A percentile compares a stretch with the other conserved stretches of the same genome.
These are phyloP conservation scores for Sugiyamaella grinbergsii DNA, from an alignment of 1,139 yeast genomes.

Conservation along the genomic window DNA sequence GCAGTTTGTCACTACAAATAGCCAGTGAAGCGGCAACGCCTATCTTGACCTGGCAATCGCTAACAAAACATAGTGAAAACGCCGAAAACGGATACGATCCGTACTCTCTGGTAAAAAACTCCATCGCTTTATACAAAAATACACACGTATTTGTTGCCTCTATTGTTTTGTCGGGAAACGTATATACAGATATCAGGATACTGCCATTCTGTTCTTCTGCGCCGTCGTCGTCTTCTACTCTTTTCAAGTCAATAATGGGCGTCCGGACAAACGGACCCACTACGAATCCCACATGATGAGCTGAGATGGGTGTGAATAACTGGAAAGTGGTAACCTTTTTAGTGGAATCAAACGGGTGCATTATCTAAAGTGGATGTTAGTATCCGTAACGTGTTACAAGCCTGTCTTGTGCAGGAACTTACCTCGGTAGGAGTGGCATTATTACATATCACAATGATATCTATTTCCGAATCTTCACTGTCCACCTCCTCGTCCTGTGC, in stretches of 20 bases:
- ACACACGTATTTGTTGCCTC: constrained; percentile 75
- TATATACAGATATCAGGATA: constrained; percentile 56
- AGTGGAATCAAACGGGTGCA: constrained; percentile 59
- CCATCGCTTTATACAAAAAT: constrained; percentile 75
- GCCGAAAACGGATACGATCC: constrained; percentile 93
- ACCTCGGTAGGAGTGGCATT: constrained; percentile 60
- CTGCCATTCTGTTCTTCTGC: constrained; percentile 46
- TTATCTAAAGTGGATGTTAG: constrained; percentile 28
- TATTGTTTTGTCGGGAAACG: constrained; percentile 56
- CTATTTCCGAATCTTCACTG: constrained; percentile 53
- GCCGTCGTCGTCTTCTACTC: constrained; percentile 44
- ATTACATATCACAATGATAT: constrained; percentile 74
- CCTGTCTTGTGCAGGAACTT: constrained; percentile 13
- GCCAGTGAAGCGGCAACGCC: constrained; percentile 77
- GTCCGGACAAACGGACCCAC: constrained; percentile 79
- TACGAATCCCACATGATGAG: constrained; percentile 97
- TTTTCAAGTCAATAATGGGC: constrained; percentile 51
- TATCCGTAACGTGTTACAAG: background rate
- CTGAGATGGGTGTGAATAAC: constrained; percentile 81
- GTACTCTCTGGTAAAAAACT: constrained; percentile 80
- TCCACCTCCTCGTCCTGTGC: background rate
- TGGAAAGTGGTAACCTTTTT: constrained; percentile 81
- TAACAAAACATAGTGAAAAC: constrained; percentile 74
- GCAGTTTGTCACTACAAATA: constrained; percentile 59
- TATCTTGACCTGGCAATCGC: constrained; percentile 53